A percentile compares a stretch with the other conserved stretches of the same genome.
Evolutionary conservation across 768 basidiomycete species (phyloP).

Genomic region (Amanita rubescens): DNA sequence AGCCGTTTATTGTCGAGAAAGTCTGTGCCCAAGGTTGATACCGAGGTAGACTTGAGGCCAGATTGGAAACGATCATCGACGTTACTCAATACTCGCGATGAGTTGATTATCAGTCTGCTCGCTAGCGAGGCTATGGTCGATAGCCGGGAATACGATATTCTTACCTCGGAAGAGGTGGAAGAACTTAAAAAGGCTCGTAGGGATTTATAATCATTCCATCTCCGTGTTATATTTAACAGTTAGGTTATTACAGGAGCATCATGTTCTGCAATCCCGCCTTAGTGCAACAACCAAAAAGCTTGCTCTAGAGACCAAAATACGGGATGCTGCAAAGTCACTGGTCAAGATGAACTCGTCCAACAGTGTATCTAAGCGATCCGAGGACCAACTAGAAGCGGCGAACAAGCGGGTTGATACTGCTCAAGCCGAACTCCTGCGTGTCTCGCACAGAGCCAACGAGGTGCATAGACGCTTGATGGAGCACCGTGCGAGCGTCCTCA

Average conservation of each 20-base stretch:
- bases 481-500: slow-evolving; percentile 79
- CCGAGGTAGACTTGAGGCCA: slow-evolving; percentile 30
- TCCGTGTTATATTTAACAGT: slow-evolving; percentile 1
- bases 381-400: slow-evolving; percentile 68
- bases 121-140: slow-evolving; percentile 95
- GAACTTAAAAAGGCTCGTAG: slow-evolving; percentile 41
- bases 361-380: slow-evolving; percentile 54
- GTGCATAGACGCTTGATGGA: slow-evolving; percentile 61
- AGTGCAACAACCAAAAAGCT: slow-evolving; percentile 68
- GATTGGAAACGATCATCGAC: slow-evolving; percentile 38
- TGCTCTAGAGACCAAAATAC: slow-evolving; percentile 77
- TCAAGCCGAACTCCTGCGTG: slow-evolving; percentile 63
- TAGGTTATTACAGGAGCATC: slow-evolving; percentile 54
- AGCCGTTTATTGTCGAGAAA: slow-evolving; percentile 26
- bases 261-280: slow-evolving; percentile 57
- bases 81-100: slow-evolving; percentile 59
- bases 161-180: slow-evolving; percentile 48
- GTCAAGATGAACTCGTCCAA: slow-evolving; percentile 57
- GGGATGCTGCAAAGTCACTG: slow-evolving; percentile 76
- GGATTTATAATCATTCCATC: neutral
- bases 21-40: slow-evolving; percentile 19
- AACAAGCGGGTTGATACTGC: slow-evolving; percentile 62
- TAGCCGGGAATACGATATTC: slow-evolving; percentile 71
- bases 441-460: slow-evolving; percentile 59
- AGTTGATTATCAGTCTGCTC: slow-evolving; percentile 81